Evolutionary conservation across 257 asterid genomes (phyloP), one percentile per base, ranked within the genome.

Genomic region (Capsicum rhomboideum): DNA sequence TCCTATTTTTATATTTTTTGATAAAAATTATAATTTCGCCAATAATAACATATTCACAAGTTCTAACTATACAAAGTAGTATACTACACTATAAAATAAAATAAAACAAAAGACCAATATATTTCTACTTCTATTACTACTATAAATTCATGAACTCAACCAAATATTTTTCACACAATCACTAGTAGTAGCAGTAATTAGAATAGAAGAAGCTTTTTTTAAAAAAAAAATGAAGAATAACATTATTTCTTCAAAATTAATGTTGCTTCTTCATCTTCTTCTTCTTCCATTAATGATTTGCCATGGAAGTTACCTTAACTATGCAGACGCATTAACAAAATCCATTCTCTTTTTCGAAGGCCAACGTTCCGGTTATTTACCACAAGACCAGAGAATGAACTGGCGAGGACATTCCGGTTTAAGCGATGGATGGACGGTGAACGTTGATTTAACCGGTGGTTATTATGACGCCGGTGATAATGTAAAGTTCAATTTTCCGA

Each of bases 391-490:
- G 91, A 86, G 98, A 80, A 82, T 95, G 91, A 79, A 86, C 74
- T 97, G 99, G 99, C 84, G 98, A 42, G 97, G 91, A 2, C 85
- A 93, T 88, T 97, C 99, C 0, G 99, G 97, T 16, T 91, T 97
- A 2, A 89, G 97, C 16, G 98, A 97, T 85, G 98, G 99, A 6
- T 91, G 91, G 93, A 77, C 72, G 83, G 93, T 77, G 42, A 52
- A 88, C 17, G 55, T 84, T 28, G 99, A 97, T 86, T 82, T 97
- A 75, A 93, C 98, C 71, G 99, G 99, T 13, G 99, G 99, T 0
- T 97, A 97, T 68, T 95, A 95, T 78, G 99, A 97, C 84, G 99
- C 99, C 85, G 99, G 99, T 0, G 99, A 97, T 56, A 97, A 97
- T 71, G 90, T 97, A 1, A 97, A 97, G 91, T 97, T 95, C 78